Percentiles rank a stretch among this genome's conserved stretches.
phyloP scores from a whole-genome alignment of 2,329 filamentous ascomycete species.

The Nemania sp. region DNA sequence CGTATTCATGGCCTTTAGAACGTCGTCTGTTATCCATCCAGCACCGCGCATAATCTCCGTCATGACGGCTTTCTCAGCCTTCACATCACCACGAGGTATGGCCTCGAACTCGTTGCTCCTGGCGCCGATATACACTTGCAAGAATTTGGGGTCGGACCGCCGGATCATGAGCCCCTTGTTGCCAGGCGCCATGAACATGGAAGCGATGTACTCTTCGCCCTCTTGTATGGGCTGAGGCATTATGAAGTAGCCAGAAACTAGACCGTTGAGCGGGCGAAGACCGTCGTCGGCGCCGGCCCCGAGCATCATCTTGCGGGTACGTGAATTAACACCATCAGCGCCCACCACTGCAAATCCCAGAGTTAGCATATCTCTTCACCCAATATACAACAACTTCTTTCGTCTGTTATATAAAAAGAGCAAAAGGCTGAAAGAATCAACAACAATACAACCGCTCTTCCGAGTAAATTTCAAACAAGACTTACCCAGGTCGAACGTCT shows the following conservation, averaged over 20 bases:
- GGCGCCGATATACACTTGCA: slow-evolving; percentile 46
- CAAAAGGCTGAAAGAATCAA: not conserved
- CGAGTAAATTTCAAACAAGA: not conserved
- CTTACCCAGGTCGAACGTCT: slow-evolving; percentile 49
- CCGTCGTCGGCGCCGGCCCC: slow-evolving; percentile 32
- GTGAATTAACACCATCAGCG: slow-evolving; percentile 58
- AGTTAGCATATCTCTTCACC: not conserved
- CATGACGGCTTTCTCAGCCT: slow-evolving; percentile 46
- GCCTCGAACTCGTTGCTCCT: slow-evolving; percentile 23
- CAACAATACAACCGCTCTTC: too few relatives aligned
- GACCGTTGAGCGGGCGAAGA: slow-evolving; percentile 30
- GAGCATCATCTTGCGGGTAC: slow-evolving; percentile 48
- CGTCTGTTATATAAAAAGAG: too few relatives aligned
- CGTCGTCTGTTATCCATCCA: slow-evolving; percentile 49
- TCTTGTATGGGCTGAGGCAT: slow-evolving; percentile 39
- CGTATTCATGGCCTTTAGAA: slow-evolving; percentile 47
- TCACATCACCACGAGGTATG: slow-evolving; percentile 37
- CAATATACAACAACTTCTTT: not conserved
- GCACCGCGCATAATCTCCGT: slow-evolving; percentile 45
- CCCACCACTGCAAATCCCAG: slow-evolving; percentile 48
- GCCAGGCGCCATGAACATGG: slow-evolving; percentile 42
- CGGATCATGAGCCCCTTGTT: slow-evolving; percentile 47
- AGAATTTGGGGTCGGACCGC: slow-evolving; percentile 41
- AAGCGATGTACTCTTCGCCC: slow-evolving; percentile 44
- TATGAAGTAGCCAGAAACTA: slow-evolving; percentile 42